Percentiles rank a stretch among this genome's conserved stretches.
phyloP scores from a whole-genome alignment of 768 basidiomycete species.

The Tylopilus subfusipes region DNA sequence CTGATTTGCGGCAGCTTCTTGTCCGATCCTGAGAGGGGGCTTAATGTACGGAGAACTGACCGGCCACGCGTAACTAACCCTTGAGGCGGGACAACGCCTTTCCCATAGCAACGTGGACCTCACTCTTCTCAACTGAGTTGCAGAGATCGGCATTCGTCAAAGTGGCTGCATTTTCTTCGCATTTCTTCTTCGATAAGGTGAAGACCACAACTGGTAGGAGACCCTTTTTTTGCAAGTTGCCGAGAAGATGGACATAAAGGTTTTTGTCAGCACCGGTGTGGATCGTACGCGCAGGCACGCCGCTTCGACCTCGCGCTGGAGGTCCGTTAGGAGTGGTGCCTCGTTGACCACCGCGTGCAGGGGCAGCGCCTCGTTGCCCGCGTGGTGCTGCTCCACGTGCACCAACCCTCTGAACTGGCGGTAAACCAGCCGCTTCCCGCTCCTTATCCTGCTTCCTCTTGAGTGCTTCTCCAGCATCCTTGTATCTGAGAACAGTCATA shows the following conservation, averaged over 20 bases:
- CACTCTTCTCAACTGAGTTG: conserved; percentile 89
- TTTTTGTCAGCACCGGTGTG: conserved; percentile 81
- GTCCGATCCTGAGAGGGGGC: conserved; percentile 64
- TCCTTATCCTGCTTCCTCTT: conserved; percentile 97
- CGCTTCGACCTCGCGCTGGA: conserved; percentile 37
- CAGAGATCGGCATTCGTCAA: conserved; percentile 87
- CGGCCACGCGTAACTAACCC: conserved; percentile 45
- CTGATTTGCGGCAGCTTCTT: conserved; percentile 90
- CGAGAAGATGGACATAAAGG: conserved; percentile 89
- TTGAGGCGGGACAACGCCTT: conserved; percentile 88
- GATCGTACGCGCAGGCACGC: conserved; percentile 51
- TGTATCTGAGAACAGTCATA: conserved; percentile 55
- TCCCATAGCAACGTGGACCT: conserved; percentile 92
- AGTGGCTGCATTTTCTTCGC: conserved; percentile 94
- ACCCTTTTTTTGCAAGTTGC: conserved; percentile 76
- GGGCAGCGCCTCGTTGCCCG: conserved; percentile 43
- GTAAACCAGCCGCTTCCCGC: conserved; percentile 89
- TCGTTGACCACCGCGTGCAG: conserved; percentile 54
- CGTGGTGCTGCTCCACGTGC: conserved; percentile 65
- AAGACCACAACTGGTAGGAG: conserved; percentile 95
- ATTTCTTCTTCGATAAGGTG: conserved; percentile 94
- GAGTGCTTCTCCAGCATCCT: conserved; percentile 84
- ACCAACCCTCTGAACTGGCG: conserved; percentile 80
- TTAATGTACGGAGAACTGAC: conserved; percentile 1
- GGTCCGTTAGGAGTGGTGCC: conserved; percentile 42